Evolutionary conservation across 768 basidiomycete species (phyloP), one percentile per base, ranked within the genome.

Genomic region (Auriscalpium microsporum): DNA sequence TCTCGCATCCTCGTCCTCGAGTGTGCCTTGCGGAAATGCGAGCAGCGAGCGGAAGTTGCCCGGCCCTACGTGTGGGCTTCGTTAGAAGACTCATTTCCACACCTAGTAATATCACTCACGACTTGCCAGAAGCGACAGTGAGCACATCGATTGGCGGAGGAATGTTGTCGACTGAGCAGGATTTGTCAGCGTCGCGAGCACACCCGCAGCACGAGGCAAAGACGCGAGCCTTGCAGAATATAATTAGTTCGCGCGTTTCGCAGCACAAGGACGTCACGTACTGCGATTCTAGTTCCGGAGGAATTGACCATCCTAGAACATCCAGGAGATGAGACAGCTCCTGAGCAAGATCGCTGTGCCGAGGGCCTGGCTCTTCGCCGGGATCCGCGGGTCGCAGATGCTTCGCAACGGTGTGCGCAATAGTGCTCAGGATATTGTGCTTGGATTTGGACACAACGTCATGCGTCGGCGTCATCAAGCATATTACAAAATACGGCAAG

Each of bases 41-140:
- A 64, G 46, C 19, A 70, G 47, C 16, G 62, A 50, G 16, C 62
- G 56, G 45, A 56, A 58, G 16, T 46, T 42, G 7, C 47, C 21
- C 2, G 47, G 38, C 47, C 51, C 59, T 48, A 33, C 28, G 28
- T 28, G 28, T 28, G 7, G 5, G 5, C 5, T 4, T 28, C 4
- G 28, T 28, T 4, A 28, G 28, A 4, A 28, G 4, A 28, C 1
- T 28, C 2, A 3, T 28, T 28, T 28, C 28, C 28, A 28, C 28
- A 4, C 28, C 2, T 28, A 28, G 28, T 2, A 28, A 28, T 28
- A 28, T 28, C 28, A 78, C 17, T 79, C 79, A 42, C 87, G 64
- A 52, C 81, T 66, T 16, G 78, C 65, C 28, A 90, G 68, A 13
- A 84, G 58, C n/a, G 78, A 75, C 16, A 75, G 68, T 40, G 74